Evolutionary conservation across 352 stramenopile species (phyloP).

Genomic region (Phytophthora ramorum): DNA sequence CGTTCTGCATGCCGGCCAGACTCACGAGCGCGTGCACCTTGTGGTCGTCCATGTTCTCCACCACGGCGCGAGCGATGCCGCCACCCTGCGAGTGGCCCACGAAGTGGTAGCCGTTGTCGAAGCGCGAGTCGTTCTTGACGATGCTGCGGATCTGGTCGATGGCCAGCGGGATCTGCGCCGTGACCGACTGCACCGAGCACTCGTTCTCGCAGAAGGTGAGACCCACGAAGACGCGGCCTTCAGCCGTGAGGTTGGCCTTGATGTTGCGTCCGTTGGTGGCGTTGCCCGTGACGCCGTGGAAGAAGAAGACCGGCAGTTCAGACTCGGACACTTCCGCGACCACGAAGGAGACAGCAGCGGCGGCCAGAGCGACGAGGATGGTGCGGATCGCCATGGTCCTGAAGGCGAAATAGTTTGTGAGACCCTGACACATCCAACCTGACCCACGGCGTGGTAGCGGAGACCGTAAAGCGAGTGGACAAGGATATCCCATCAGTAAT

Average conservation of each 20-base stretch:
- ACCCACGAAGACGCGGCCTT: constrained; percentile 41
- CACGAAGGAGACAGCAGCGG: constrained; percentile 1
- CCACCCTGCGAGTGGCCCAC: constrained; percentile 60
- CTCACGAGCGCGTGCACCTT: constrained; percentile 52
- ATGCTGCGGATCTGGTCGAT: constrained; percentile 54
- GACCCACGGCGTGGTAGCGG: no score
- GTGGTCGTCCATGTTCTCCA: constrained; percentile 69
- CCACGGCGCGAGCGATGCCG: constrained; percentile 44
- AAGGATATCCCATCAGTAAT: no score
- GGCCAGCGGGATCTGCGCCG: constrained; percentile 48
- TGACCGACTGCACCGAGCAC: constrained; percentile 43
- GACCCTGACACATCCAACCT: no score
- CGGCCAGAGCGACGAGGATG: constrained; percentile 6
- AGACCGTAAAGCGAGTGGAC: constrained; percentile 10
- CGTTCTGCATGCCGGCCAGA: constrained; percentile 55
- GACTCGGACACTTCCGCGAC: constrained; percentile 14
- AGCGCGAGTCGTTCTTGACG: constrained; percentile 38
- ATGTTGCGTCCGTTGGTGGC: constrained; percentile 36
- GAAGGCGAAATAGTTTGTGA: constrained; percentile 23
- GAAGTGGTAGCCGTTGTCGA: constrained; percentile 54
- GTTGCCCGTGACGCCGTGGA: constrained; percentile 44
- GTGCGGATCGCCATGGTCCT: constrained; percentile 19
- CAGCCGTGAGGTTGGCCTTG: constrained; percentile 38
- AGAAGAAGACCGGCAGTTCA: constrained; percentile 25
- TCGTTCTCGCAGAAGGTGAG: constrained; percentile 51